phyloP scores from a whole-genome alignment of 805 yeast species.

The Candida taoyuanica region DNA sequence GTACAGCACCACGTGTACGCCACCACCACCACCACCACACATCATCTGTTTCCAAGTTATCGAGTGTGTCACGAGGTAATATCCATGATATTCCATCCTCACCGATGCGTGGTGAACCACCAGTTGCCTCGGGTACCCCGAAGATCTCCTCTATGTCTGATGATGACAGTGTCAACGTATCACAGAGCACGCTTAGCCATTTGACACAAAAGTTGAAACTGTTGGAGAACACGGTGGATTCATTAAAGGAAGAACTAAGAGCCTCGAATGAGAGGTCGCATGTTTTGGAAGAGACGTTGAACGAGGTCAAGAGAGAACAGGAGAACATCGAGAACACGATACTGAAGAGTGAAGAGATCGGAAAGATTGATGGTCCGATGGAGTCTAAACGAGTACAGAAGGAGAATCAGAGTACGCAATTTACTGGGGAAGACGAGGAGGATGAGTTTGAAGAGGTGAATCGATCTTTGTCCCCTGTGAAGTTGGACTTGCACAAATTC shows the following conservation, averaged over 20 bases:
- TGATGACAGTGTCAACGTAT: constrained; percentile 6
- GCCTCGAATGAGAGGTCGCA: constrained; percentile 20
- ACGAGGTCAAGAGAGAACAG: constrained; percentile 12
- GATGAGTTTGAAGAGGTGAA: constrained; percentile 20
- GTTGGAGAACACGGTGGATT: constrained; percentile 19
- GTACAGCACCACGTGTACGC: too few relatives aligned
- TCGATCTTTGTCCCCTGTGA: constrained; percentile 22
- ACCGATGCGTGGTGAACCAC: constrained; percentile 14
- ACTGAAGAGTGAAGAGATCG: constrained; percentile 16
- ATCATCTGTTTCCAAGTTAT: background rate
- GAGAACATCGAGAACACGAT: constrained; percentile 9
- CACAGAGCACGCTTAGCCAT: constrained; percentile 8
- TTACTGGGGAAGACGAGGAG: constrained; percentile 1
- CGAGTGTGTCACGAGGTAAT: constrained; percentile 2
- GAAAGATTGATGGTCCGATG: constrained; percentile 12
- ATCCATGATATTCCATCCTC: constrained; percentile 21
- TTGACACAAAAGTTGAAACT: constrained; percentile 16
- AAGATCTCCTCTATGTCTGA: too few relatives aligned
- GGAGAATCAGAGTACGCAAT: background rate
- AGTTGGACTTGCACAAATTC: constrained; percentile 20
- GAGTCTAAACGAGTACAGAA: constrained; percentile 3
- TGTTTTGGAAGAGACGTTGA: constrained; percentile 15
- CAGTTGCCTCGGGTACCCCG: background rate
- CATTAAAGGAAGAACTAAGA: constrained; percentile 18
- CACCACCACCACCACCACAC: too few relatives aligned